Evolutionary conservation across 345 rosid species (phyloP), one percentile per base, ranked within the genome.

Genomic region (Aegle marmelos): DNA sequence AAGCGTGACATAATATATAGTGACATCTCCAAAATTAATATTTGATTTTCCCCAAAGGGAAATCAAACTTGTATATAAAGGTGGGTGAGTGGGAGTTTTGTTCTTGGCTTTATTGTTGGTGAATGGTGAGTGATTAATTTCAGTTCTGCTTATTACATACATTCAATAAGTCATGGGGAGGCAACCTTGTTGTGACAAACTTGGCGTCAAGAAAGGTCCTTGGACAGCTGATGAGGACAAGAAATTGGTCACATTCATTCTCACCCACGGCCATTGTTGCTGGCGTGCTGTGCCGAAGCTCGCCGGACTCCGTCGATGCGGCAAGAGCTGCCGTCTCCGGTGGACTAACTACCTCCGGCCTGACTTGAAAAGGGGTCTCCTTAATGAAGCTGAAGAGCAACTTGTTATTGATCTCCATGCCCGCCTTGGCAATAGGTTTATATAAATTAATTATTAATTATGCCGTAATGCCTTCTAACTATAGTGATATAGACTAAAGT

Each of bases 291-390:
- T 92, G 11, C 97, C 97, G 0, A 90, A 89, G 82, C 91, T 92
- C 57, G 90, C 97, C 7, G 92, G 91, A 9, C 87, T 92, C 79
- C 86, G 88, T 27, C 91, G 97, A 27, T 90, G 97, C 34, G 96
- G 96, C 66, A 92, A 92, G 82, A 92, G 96, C 19, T 90, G 96
- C 81, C 93, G 96, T 16, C 91, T 92, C 76, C 94, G 97, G 9
- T 92, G 97, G 97, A 92, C 91, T n/a, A 92, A 92, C 68, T 90
- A 92, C 69, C 94, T 92, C 76, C 91, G 94, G 48, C 94, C 97
- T 9, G 94, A 90, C 88, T 78, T 92, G 70, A 92, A 92, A 78
- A 82, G 93, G 30, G 97, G 97, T 65, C 85, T 89, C 70, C 90
- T 92, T 41, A 90, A 78, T 78, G 91, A 87, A 36, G 88, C 82